These are phyloP conservation scores for Amanita phalloides DNA, from an alignment of 768 basidiomycete species.

Conservation along the genomic window DNA sequence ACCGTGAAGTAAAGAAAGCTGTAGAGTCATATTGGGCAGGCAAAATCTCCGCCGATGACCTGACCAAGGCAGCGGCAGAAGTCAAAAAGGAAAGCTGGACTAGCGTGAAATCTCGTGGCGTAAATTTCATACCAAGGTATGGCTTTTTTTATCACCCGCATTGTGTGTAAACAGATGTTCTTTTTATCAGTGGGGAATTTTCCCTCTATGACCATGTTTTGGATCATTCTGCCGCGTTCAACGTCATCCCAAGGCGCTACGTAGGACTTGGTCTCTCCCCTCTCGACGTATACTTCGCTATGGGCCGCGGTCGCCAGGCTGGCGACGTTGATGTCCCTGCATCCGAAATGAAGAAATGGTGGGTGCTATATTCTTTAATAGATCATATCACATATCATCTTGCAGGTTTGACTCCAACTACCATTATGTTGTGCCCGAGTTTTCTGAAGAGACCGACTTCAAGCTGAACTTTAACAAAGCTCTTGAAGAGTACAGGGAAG, in stretches of 20 bases:
- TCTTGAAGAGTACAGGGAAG: conserved; percentile 90
- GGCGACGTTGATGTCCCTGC: conserved; percentile 94
- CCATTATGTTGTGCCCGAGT: conserved; percentile 96
- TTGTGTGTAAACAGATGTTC: conserved; percentile 4
- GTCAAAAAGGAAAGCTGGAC: conserved; percentile 87
- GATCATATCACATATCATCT: not conserved
- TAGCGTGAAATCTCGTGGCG: conserved; percentile 71
- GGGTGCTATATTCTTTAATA: conserved; percentile 17
- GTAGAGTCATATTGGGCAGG: conserved; percentile 98
- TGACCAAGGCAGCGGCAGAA: conserved; percentile 79
- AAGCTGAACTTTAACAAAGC: conserved; percentile 95
- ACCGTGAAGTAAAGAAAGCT: conserved; percentile 96
- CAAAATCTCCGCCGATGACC: conserved; percentile 79
- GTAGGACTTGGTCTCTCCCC: conserved; percentile 73
- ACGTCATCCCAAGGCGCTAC: conserved; percentile 94
- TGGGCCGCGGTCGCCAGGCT: conserved; percentile 97
- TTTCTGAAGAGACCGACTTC: conserved; percentile 85
- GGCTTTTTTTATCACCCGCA: not conserved
- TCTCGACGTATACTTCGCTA: conserved; percentile 96
- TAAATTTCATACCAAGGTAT: conserved; percentile 88
- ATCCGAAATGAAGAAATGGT: conserved; percentile 99
- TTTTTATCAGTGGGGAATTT: conserved; percentile 77
- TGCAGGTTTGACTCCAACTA: conserved; percentile 96
- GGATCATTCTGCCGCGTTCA: conserved; percentile 93
- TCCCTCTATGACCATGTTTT: conserved; percentile 98